Conservation (phyloP, 805 yeast species). For the Metschnikowia continentalis region DNA sequence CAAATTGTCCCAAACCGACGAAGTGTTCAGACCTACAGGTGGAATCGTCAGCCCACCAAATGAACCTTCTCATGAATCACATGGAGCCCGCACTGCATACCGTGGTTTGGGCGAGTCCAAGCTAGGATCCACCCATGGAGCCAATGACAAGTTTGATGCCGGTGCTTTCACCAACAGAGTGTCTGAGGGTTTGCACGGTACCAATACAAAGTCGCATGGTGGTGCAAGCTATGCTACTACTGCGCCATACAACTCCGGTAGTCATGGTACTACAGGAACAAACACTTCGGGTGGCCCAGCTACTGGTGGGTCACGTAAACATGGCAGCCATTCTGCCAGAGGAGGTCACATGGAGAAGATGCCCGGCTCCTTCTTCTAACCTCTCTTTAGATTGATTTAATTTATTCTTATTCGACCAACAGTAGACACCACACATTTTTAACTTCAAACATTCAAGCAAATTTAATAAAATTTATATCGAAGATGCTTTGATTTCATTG, state of each 20-base stretch:
- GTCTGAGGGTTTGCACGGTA: neutral
- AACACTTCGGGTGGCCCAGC: neutral
- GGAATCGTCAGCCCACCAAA: conserved; percentile 9
- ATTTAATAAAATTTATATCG: neutral
- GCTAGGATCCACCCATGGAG: neutral
- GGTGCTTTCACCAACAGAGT: neutral
- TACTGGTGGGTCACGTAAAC: neutral
- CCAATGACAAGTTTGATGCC: neutral
- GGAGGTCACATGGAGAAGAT: conserved; percentile 1
- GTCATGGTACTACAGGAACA: neutral
- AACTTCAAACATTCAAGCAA: neutral
- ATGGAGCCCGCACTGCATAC: neutral
- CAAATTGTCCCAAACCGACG: conserved; percentile 11
- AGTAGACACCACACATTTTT: neutral
- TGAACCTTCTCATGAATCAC: neutral
- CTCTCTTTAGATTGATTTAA: neutral
- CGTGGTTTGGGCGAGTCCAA: neutral
- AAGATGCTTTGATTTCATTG: too few species aligned
- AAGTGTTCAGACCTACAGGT: conserved; percentile 4
- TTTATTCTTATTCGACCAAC: neutral
- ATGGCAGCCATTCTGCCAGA: neutral
- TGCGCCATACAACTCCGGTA: neutral
- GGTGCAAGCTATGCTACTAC: neutral
- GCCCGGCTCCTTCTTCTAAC: conserved; percentile 11
- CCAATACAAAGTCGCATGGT: neutral